Base-by-base conservation (phyloP, 345 rosid genomes). In the Populus pruinosa region DNA sequence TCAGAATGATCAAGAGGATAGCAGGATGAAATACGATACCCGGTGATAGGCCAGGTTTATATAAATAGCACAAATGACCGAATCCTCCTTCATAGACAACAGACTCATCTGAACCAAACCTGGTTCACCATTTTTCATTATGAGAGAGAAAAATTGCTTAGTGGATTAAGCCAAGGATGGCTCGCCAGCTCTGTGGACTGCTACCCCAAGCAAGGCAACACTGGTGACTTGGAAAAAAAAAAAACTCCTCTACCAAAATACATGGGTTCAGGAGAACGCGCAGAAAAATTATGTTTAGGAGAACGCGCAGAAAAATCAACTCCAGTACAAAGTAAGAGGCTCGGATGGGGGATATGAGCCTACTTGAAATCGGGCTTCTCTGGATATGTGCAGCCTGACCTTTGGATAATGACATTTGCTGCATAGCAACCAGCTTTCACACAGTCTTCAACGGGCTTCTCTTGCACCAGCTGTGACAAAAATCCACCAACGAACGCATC, bases 321-420 rank as follows among this genome's bases (percentile, higher is more conserved):
- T 31, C 2, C 0, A 4, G 8, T 21, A 39, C 25, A 23, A 3
- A 3, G 8, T 3, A 8, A 38, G 2, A 13, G 20, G 55, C 21
- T 25, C 20, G 8, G 36, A 12, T 8, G 25, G 12, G 25, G 23
- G 16, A 36, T 6, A 13, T 5, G 13, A 29, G 62, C 81, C 72
- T 82, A 89, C 21, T 70, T 80, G 79, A 88, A 88, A 23, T 88
- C 81, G 3, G 93, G 93, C 86, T 87, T 88, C 55, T 79, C 87
- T 0, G 96, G 96, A 47, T 88, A 92, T 69, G 97, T 90, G 97
- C 99, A 96, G 41, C 99, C 97, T 63, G 97, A 88, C 87, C 98
- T 90, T 67, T 92, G 99, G 87, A 95, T 95, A 69, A 95, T 85
- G 21, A 91, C 94, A 63, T 93, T 91, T 20, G 97, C 84, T 0